Base-by-base conservation (phyloP, 192 early-diverging fungal genomes). In the Physocladia obscura region DNA sequence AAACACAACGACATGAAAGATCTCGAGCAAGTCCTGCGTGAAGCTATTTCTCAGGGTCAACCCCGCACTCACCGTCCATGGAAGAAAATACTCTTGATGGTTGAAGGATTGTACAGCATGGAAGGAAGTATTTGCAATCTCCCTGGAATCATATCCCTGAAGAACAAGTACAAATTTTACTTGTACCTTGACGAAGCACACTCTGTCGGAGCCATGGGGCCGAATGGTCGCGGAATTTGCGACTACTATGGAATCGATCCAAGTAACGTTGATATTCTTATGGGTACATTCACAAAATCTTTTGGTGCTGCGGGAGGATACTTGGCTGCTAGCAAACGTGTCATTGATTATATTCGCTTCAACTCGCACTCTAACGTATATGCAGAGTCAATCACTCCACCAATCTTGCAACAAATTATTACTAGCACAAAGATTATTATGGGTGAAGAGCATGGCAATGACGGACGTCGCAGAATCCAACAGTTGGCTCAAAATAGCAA, bases 211-310 rank as follows among this genome's bases (percentile, higher is more conserved):
- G 95, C 94, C 24, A 77, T 98, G 73, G 95, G 97, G 55, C 90
- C 92, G 71, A 89, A 91, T 63, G 95, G 97, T 40, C 88, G 96
- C 54, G 95, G 95, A 52, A 88, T 98, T 37, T 98, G 95, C 81
- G 97, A 98, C 83, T 95, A 94, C 77, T 96, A 90, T 80, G 90
- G 90, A 58, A 82, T 98, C 15, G 92, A 95, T 68, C 94, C 94
- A 29, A 81, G 79, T 57, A 85, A 95, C 24, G 88, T 98, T 26
- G 96, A 99, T 73, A 87, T 98, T 56, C 79, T 94, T 27, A 98
- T 99, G 97, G 96, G 95, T 39, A 98, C 95, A 2, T 96, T 97
- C 70, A 97, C 95, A 29, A 97, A 99, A 82, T 93, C 91, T 50
- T 97, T 99, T 87, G 96, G 94, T 70, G 92, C 95, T 37, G 93